Conservation (phyloP, 108 stramenopile genomes). For the Fistulifera pelliculosa region DNA sequence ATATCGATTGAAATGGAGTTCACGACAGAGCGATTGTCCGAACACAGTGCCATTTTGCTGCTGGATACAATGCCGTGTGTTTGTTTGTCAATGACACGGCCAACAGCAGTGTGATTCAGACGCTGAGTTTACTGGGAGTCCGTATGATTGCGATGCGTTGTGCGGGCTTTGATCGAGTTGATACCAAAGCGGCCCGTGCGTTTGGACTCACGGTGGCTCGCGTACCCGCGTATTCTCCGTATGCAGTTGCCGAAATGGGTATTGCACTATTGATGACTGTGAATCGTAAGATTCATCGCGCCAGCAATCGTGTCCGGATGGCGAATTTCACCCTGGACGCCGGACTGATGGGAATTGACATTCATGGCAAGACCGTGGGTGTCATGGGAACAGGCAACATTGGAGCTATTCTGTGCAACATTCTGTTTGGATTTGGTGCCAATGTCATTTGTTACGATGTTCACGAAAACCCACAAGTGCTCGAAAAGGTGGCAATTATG, state of each 20-base stretch:
- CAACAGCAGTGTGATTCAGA: slow-evolving; percentile 32
- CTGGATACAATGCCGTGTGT: slow-evolving; percentile 66
- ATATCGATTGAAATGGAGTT: slow-evolving; percentile 43
- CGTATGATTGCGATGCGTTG: slow-evolving; percentile 58
- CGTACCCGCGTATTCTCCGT: slow-evolving; percentile 76
- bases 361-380: slow-evolving; percentile 62
- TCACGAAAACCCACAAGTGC: slow-evolving; percentile 47
- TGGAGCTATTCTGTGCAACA: slow-evolving; percentile 64
- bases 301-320: slow-evolving; percentile 56
- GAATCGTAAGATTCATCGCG: slow-evolving; percentile 50
- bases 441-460: slow-evolving; percentile 64
- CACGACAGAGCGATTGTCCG: slow-evolving; percentile 41
- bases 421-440: slow-evolving; percentile 67
- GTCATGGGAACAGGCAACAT: slow-evolving; percentile 56
- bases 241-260: slow-evolving; percentile 77
- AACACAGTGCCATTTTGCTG: slow-evolving; percentile 31
- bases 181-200: slow-evolving; percentile 54
- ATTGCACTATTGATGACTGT: slow-evolving; percentile 72
- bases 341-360: slow-evolving; percentile 63
- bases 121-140: slow-evolving; percentile 48
- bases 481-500: slow-evolving; percentile 64
- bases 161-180: slow-evolving; percentile 74
- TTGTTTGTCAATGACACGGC: slow-evolving; percentile 78
- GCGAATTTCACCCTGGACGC: slow-evolving; percentile 64
- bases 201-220: slow-evolving; percentile 55